These are phyloP conservation scores for Arthrobotrys sinensis DNA, from an alignment of 2,329 filamentous ascomycete species.

Conservation along the genomic window DNA sequence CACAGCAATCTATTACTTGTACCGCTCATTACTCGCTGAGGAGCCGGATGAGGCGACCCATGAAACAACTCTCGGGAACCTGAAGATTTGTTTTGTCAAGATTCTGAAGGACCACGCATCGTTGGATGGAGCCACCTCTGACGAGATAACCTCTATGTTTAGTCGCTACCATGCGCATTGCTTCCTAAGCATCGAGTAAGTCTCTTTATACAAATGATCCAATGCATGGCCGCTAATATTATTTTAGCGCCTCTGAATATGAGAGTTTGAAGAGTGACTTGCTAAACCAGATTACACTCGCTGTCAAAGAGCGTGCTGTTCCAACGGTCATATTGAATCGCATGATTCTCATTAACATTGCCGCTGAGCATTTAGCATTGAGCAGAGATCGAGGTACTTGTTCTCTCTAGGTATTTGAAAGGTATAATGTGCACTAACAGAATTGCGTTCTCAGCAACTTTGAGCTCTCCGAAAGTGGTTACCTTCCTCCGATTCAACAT, in stretches of 20 bases:
- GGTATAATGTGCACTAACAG: conserved; percentile 69
- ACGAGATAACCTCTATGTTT: conserved; percentile 84
- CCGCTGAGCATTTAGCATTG: conserved; percentile 81
- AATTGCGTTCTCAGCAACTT: conserved; percentile 65
- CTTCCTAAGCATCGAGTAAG: conserved; percentile 78
- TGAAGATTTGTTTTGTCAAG: conserved; percentile 62
- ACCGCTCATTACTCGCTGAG: conserved; percentile 82
- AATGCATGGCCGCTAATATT: conserved; percentile 8
- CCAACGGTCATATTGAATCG: conserved; percentile 79
- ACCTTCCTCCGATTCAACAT: conserved; percentile 84
- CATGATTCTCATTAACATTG: conserved; percentile 87
- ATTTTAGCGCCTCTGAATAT: conserved; percentile 75
- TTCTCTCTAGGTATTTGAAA: conserved; percentile 69
- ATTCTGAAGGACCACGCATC: conserved; percentile 59
- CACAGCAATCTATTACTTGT: conserved; percentile 89
- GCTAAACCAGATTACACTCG: conserved; percentile 80
- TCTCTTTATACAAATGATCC: background rate
- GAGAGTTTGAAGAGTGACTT: conserved; percentile 89
- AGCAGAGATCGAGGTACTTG: conserved; percentile 74
- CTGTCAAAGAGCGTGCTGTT: conserved; percentile 77
- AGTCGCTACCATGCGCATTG: conserved; percentile 87
- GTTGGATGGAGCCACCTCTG: conserved; percentile 71
- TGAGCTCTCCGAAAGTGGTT: conserved; percentile 68
- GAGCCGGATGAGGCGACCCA: conserved; percentile 80
- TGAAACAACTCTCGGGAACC: conserved; percentile 66